Conservation (phyloP, 768 basidiomycete genomes). For the Lactarius akahatsu region DNA sequence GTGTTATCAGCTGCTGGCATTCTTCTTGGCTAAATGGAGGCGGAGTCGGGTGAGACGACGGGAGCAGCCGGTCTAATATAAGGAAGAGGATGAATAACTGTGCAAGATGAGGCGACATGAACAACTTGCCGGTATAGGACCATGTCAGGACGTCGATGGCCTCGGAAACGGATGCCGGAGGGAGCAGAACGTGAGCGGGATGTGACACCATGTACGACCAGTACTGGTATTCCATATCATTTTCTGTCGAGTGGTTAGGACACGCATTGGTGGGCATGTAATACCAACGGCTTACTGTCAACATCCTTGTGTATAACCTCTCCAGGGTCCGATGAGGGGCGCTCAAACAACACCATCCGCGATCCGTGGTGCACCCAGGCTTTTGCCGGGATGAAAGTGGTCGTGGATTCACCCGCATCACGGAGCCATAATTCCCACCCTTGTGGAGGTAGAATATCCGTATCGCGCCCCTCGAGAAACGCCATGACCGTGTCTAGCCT, state of each 20-base stretch:
- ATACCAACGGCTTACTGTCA: slow-evolving; percentile 40
- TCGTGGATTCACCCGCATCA: slow-evolving; percentile 37
- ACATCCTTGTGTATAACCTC: slow-evolving; percentile 35
- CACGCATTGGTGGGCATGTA: background rate
- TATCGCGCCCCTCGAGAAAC: slow-evolving; percentile 42
- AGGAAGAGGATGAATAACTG: background rate
- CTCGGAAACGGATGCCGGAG: slow-evolving; percentile 56
- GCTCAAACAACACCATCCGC: slow-evolving; percentile 50
- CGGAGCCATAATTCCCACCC: slow-evolving; percentile 67
- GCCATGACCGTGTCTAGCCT: slow-evolving; percentile 49
- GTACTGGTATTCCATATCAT: slow-evolving; percentile 76
- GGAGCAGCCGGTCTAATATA: slow-evolving; percentile 63
- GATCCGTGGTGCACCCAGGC: slow-evolving; percentile 69
- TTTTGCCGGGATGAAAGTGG: slow-evolving; percentile 42
- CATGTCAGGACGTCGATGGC: slow-evolving; percentile 76
- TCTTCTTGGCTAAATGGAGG: slow-evolving; percentile 76
- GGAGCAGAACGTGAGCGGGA: slow-evolving; percentile 66
- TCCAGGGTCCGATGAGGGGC: slow-evolving; percentile 37
- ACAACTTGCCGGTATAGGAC: slow-evolving; percentile 66
- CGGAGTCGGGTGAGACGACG: slow-evolving; percentile 52
- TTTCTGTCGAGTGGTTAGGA: slow-evolving; percentile 42
- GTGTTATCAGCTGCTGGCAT: slow-evolving; percentile 66
- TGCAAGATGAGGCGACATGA: background rate
- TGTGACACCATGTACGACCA: slow-evolving; percentile 81
- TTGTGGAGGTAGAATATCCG: slow-evolving; percentile 37